Base-by-base conservation (phyloP, 2,329 filamentous ascomycete genomes). In the Amylocarpus encephaloides region DNA sequence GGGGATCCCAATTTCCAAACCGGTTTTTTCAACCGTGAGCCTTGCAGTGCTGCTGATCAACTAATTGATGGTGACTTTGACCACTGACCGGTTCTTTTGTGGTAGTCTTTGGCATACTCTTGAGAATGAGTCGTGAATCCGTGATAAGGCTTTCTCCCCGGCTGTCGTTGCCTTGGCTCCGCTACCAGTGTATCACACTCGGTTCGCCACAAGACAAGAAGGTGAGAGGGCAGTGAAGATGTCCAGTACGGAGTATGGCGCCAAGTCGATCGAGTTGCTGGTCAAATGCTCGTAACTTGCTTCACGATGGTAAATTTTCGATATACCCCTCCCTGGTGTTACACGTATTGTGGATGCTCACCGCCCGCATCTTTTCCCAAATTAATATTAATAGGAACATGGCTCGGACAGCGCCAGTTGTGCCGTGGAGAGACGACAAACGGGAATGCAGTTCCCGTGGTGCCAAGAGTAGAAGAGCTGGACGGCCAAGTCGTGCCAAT, bases 351-450 rank as follows among this genome's bases (percentile, higher is more conserved):
- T 13, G 12, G 12, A 19, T 6, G 5, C 41, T 41, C 46, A 42
- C 43, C 43, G 38, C 38, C 26, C 18, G 35, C 35, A 42, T 50
- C 19, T 41, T 50, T 48, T 32, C 43, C 43, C 49, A 46, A 7
- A 50, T 50, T 46, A 42, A 46, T 38, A 41, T 46, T 39, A 39
- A 46, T 30, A 18, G 44, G 18, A 39, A 38, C 34, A 38, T 16
- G 34, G 18, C 16, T 16, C 11, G 44, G 44, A 16, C 44, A 46
- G 38, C 19, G 41, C 41, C 22, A 11, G 33, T 46, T 13, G 18
- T 38, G 43, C 32, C 29, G 34, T 46, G 43, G 11, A 36, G 34
- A 36, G 34, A 36, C 34, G 15, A 13, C 12, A 16, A 16, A 36
- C 34, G 15, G 15, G 39, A 13, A 42, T 42, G 15, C 22, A 7